A percentile compares a stretch with the other conserved stretches of the same genome.
These are phyloP conservation scores for Chaetoscypha palmicola DNA, from an alignment of 2,329 filamentous ascomycete species.

Conservation along the genomic window DNA sequence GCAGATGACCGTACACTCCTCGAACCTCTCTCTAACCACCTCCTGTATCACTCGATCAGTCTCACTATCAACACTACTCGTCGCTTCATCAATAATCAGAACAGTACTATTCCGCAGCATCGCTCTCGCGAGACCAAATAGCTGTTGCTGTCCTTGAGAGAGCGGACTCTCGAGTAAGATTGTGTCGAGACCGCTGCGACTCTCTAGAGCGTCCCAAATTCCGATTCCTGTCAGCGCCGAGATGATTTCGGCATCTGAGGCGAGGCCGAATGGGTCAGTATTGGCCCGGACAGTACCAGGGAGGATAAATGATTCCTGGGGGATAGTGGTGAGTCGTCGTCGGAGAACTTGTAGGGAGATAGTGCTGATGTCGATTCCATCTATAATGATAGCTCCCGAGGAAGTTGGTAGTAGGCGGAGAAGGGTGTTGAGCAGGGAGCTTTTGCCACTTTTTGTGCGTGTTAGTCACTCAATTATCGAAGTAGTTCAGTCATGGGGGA, in stretches of 20 bases:
- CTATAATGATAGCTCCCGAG: constrained; percentile 34
- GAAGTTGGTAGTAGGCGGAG: not conserved
- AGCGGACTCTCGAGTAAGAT: constrained; percentile 35
- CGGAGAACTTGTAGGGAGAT: constrained; percentile 53
- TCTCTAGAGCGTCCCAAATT: constrained; percentile 8
- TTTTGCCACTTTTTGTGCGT: constrained; percentile 33
- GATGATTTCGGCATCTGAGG: constrained; percentile 46
- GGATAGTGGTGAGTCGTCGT: constrained; percentile 58
- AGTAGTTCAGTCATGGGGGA: constrained; percentile 48
- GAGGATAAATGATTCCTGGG: constrained; percentile 60
- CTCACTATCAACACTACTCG: constrained; percentile 91
- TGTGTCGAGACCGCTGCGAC: not conserved
- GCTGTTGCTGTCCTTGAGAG: constrained; percentile 91
- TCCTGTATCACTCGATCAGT: constrained; percentile 95
- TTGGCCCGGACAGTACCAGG: constrained; percentile 54
- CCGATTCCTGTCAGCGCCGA: constrained; percentile 46
- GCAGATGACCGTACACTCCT: constrained; percentile 89
- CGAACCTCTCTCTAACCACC: constrained; percentile 66
- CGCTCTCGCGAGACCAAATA: constrained; percentile 86
- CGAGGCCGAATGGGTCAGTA: constrained; percentile 53
- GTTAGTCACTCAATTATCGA: constrained; percentile 39
- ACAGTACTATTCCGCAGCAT: constrained; percentile 87
- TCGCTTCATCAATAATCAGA: constrained; percentile 98
- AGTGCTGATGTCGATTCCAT: constrained; percentile 52
- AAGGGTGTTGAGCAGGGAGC: constrained; percentile 24